These are phyloP conservation scores for Sporothrix protearum DNA, from an alignment of 2,329 filamentous ascomycete species.

Conservation along the genomic window DNA sequence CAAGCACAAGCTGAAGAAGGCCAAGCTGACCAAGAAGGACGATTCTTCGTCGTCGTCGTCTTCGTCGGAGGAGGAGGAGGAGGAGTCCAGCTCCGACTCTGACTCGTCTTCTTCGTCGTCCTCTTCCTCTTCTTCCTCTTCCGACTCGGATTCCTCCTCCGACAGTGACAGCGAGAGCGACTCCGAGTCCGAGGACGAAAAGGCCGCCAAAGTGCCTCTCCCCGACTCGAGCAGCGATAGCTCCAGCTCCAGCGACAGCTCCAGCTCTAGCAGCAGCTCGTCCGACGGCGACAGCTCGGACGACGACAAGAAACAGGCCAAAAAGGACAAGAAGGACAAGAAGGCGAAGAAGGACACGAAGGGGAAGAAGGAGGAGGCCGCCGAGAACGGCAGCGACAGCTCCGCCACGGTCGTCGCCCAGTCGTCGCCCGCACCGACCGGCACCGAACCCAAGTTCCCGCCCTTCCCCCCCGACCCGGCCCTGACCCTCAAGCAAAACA, in stretches of 20 bases:
- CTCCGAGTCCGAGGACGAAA: conserved; percentile 31
- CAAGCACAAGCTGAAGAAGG: conserved; percentile 30
- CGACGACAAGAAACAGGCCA: conserved; percentile 13
- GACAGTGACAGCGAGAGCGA: conserved; percentile 21
- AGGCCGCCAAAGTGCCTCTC: conserved; percentile 32
- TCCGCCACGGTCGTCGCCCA: conserved; percentile 51
- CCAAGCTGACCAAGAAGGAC: conserved; percentile 25
- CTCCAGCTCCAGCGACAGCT: not conserved
- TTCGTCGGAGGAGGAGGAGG: conserved; percentile 8
- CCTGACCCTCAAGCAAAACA: conserved; percentile 24
- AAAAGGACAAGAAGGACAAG: conserved; percentile 20
- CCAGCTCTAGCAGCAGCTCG: conserved; percentile 20
- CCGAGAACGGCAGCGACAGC: conserved; percentile 37
- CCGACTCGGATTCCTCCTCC: conserved; percentile 34
- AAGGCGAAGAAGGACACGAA: conserved; percentile 23
- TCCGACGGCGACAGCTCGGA: conserved; percentile 20
- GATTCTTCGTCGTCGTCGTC: conserved; percentile 29
- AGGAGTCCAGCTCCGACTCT: not conserved
- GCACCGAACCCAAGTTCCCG: conserved; percentile 38
- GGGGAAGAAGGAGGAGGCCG: conserved; percentile 20
- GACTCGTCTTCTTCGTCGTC: conserved; percentile 28
- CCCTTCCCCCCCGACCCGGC: conserved; percentile 53
- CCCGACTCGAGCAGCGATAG: conserved; percentile 36
- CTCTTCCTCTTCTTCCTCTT: conserved; percentile 4
- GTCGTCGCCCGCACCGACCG: conserved; percentile 46